phyloP scores from a whole-genome alignment of 768 basidiomycete genomes.

The Phanerodontia chrysosporium region DNA sequence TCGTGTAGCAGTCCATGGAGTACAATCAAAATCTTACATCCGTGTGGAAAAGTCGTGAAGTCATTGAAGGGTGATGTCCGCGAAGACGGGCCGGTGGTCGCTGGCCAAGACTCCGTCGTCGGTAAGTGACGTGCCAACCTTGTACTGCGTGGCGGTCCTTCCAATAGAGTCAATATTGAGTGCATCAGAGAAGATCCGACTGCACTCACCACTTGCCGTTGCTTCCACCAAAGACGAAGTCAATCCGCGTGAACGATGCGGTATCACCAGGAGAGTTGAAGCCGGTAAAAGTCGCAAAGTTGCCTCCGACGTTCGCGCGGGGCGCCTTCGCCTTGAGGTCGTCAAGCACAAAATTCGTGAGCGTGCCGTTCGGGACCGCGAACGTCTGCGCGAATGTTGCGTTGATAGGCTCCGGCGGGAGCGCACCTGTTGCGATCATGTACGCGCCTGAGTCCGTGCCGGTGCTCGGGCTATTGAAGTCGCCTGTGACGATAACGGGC shows the following conservation, averaged over 20 bases:
- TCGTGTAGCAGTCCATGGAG: neutral
- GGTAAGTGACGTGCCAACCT: slow-evolving; percentile 36
- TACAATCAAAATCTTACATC: neutral
- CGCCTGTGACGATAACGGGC: slow-evolving; percentile 48
- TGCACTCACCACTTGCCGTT: slow-evolving; percentile 39
- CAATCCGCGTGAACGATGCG: slow-evolving; percentile 38
- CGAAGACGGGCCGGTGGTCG: slow-evolving; percentile 54
- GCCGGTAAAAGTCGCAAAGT: slow-evolving; percentile 50
- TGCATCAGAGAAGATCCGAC: neutral
- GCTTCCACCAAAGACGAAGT: slow-evolving; percentile 50
- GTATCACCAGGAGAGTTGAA: slow-evolving; percentile 40
- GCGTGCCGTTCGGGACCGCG: slow-evolving; percentile 28
- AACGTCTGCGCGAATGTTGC: slow-evolving; percentile 39
- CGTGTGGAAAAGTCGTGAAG: neutral
- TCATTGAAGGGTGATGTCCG: slow-evolving; percentile 28
- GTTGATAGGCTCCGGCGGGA: slow-evolving; percentile 37
- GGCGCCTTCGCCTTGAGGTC: slow-evolving; percentile 42
- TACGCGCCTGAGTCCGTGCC: slow-evolving; percentile 48
- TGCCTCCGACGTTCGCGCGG: slow-evolving; percentile 36
- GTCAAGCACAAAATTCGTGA: slow-evolving; percentile 36
- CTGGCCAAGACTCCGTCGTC: slow-evolving; percentile 53
- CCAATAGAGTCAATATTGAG: neutral
- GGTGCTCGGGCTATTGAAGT: slow-evolving; percentile 49
- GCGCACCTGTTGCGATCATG: slow-evolving; percentile 41
- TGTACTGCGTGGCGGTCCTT: slow-evolving; percentile 36